A percentile compares a stretch with the other conserved stretches of the same genome.
Conservation (phyloP, 345 rosid genomes). For the Turritis glabra region DNA sequence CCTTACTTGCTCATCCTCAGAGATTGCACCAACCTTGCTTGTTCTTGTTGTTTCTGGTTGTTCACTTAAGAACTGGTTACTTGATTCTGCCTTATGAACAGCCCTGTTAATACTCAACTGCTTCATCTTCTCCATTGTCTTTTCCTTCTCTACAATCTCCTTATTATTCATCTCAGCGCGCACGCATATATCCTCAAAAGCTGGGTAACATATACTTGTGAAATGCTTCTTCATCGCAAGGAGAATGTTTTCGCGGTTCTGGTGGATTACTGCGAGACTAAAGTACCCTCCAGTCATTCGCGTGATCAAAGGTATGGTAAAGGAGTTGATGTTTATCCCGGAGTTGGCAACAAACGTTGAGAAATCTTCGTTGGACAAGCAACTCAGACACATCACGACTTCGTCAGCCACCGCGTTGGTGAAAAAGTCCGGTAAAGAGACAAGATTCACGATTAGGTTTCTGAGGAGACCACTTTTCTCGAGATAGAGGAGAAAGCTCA, state of each 20-base stretch:
- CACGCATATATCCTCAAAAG: slow-evolving; percentile 48
- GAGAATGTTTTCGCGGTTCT: slow-evolving; percentile 36
- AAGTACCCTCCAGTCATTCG: slow-evolving; percentile 32
- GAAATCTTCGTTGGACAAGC: slow-evolving; percentile 34
- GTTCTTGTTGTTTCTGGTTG: not conserved
- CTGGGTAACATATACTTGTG: slow-evolving; percentile 48
- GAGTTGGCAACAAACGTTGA: not conserved
- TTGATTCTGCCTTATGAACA: not conserved
- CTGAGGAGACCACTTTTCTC: slow-evolving; percentile 38
- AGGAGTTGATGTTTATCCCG: not conserved
- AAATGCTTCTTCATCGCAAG: slow-evolving; percentile 36
- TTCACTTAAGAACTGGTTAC: slow-evolving; percentile 1
- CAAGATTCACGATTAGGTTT: slow-evolving; percentile 35
- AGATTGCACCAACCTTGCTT: not conserved
- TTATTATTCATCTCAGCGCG: not conserved
- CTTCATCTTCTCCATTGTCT: slow-evolving; percentile 2
- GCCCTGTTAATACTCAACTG: not conserved
- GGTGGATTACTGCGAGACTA: slow-evolving; percentile 41
- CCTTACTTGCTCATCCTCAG: not conserved
- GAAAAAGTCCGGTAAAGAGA: slow-evolving; percentile 38
- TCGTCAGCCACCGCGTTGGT: slow-evolving; percentile 52
- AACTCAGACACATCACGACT: slow-evolving; percentile 48
- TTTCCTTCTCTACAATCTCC: not conserved
- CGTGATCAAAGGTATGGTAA: slow-evolving; percentile 34
- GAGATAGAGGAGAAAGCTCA: slow-evolving; percentile 64